Percentiles rank a stretch among this genome's conserved stretches.
Conservation (phyloP, 164 flowering plant genomes). For the Amborella trichopoda region DNA sequence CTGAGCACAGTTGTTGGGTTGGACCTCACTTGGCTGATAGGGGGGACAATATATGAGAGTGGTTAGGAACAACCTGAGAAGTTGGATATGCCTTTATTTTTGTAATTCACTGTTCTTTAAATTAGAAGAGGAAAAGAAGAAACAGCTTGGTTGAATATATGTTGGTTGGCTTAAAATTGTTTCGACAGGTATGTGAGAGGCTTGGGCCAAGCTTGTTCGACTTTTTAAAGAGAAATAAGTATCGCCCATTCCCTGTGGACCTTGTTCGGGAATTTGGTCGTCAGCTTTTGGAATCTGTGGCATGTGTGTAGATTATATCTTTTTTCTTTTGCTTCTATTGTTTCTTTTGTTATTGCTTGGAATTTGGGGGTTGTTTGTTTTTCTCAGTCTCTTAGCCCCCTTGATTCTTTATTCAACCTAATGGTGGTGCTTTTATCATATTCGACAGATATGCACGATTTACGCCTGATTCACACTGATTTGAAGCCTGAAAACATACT, state of each 20-base stretch:
- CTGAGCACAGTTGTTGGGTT: too few relatives aligned
- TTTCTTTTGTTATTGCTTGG: neutral
- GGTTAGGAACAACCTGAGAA: too few relatives aligned
- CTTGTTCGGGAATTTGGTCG: conserved; percentile 91
- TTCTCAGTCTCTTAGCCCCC: neutral
- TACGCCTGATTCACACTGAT: conserved; percentile 78
- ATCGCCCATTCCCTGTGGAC: conserved; percentile 79
- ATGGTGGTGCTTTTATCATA: conserved; percentile 14
- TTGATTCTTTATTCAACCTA: conserved; percentile 4
- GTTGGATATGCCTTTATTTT: too few relatives aligned
- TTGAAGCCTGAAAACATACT: conserved; percentile 94
- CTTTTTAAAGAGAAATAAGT: conserved; percentile 77
- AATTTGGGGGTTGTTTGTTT: neutral
- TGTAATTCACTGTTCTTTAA: too few relatives aligned
- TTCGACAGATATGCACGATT: conserved; percentile 77
- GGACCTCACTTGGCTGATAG: too few relatives aligned
- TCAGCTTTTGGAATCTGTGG: conserved; percentile 95
- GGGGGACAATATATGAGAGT: too few relatives aligned
- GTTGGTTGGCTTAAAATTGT: conserved; percentile 18
- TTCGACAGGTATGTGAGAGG: conserved; percentile 93
- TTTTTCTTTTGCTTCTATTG: conserved; percentile 7
- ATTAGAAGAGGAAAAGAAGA: too few relatives aligned
- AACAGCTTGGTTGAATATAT: neutral
- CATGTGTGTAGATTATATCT: conserved; percentile 72
- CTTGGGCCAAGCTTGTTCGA: conserved; percentile 99